phyloP scores from a whole-genome alignment of 441 rosid genomes.

The Daphne laureola region DNA sequence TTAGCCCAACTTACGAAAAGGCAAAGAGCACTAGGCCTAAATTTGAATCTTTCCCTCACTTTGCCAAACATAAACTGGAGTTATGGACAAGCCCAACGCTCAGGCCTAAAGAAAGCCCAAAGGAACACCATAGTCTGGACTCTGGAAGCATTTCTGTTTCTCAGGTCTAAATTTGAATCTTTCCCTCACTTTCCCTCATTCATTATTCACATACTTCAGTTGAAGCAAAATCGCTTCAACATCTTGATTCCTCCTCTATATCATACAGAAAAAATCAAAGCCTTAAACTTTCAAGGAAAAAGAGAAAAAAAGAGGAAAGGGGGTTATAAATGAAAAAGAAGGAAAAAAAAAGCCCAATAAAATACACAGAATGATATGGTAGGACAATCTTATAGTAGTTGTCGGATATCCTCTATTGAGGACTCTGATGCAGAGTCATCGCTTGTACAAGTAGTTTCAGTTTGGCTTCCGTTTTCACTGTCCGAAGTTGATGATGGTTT shows the following conservation, averaged over 20 bases:
- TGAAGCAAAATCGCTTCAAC: slow-evolving; percentile 26
- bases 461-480: slow-evolving; percentile 44
- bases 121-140: no score
- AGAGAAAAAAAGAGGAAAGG: neutral
- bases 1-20: no score
- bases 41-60: no score
- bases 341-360: neutral
- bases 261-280: slow-evolving; percentile 12
- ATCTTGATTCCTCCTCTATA: slow-evolving; percentile 12
- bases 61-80: no score
- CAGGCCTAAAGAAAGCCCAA: no score
- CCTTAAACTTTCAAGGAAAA: slow-evolving; percentile 14
- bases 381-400: slow-evolving; percentile 19
- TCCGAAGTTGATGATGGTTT: slow-evolving; percentile 57
- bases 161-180: no score
- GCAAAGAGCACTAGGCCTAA: no score
- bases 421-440: slow-evolving; percentile 96
- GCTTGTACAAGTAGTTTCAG: slow-evolving; percentile 49
- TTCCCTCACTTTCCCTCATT: no score
- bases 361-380: neutral
- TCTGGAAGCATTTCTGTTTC: no score
- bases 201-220: slow-evolving; percentile 23
- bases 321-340: neutral
- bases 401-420: slow-evolving; percentile 54
- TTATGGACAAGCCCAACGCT: no score